A percentile compares a stretch with the other conserved stretches of the same genome.
These are phyloP conservation scores for Kluyveromyces nonfermentans DNA, from an alignment of 805 yeast genomes.

Conservation along the genomic window DNA sequence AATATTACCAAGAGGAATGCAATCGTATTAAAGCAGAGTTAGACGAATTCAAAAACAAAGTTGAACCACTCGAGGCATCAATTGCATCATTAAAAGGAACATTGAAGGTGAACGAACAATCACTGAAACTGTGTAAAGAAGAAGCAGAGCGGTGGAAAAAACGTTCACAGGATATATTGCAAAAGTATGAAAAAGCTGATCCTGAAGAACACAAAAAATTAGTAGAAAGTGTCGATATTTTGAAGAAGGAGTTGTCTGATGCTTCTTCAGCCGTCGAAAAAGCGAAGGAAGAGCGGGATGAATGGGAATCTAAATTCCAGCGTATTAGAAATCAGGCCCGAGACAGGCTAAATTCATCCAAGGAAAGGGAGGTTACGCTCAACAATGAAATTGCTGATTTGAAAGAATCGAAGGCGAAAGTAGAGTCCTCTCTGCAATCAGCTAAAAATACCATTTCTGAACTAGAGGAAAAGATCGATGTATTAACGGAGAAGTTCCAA, in stretches of 20 bases:
- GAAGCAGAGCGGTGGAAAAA: conserved; percentile 54
- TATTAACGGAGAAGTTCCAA: not conserved
- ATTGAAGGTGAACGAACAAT: conserved; percentile 40
- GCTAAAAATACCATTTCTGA: conserved; percentile 7
- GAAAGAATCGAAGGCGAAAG: conserved; percentile 27
- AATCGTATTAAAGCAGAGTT: conserved; percentile 35
- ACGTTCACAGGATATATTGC: conserved; percentile 39
- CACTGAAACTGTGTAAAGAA: conserved; percentile 37
- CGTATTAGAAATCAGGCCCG: conserved; percentile 29
- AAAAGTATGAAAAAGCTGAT: conserved; percentile 38
- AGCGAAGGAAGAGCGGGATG: conserved; percentile 23
- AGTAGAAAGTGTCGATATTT: conserved; percentile 21
- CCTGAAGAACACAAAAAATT: conserved; percentile 36
- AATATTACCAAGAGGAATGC: conserved; percentile 24
- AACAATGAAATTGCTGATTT: conserved; percentile 30
- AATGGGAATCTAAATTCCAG: conserved; percentile 25
- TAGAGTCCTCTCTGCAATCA: conserved; percentile 20
- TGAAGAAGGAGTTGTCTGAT: conserved; percentile 14
- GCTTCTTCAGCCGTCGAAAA: conserved; percentile 6
- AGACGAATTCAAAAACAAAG: conserved; percentile 21
- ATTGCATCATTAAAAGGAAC: conserved; percentile 32
- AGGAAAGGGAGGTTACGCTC: conserved; percentile 31
- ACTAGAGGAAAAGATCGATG: conserved; percentile 3
- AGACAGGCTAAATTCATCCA: conserved; percentile 26
- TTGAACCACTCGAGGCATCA: conserved; percentile 39